A percentile compares a stretch with the other conserved stretches of the same genome.
phyloP scores from a whole-genome alignment of 306 rosid species.

The Trifolium fragiferum region DNA sequence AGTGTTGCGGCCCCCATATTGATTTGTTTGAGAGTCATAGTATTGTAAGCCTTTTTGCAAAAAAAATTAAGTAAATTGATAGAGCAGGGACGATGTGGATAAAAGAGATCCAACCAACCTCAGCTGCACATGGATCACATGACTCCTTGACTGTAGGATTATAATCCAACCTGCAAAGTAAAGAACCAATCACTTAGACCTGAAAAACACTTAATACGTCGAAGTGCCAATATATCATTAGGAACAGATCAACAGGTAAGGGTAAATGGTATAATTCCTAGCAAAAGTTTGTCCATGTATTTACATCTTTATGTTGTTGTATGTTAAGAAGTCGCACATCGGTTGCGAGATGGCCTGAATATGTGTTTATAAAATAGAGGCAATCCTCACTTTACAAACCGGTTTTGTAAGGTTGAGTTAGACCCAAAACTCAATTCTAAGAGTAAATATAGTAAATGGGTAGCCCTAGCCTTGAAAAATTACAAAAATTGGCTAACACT shows the following conservation, averaged over 20 bases:
- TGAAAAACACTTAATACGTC: background rate
- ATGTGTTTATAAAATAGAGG: too few species aligned
- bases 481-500: background rate
- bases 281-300: slow-evolving; percentile 18
- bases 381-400: too few species aligned
- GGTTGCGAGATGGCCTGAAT: too few species aligned
- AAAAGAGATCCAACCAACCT: slow-evolving; percentile 55
- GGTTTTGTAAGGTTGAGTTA: too few species aligned
- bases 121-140: slow-evolving; percentile 35
- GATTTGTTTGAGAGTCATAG: slow-evolving; percentile 19
- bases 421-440: too few species aligned
- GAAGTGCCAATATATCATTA: slow-evolving; percentile 14
- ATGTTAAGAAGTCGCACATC: too few species aligned
- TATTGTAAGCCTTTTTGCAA: slow-evolving; percentile 8
- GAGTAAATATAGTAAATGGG: slow-evolving; percentile 17
- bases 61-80: background rate
- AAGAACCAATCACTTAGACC: slow-evolving; percentile 39
- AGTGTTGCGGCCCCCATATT: slow-evolving; percentile 9
- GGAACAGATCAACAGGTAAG: slow-evolving; percentile 25
- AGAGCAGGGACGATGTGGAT: slow-evolving; percentile 1
- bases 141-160: slow-evolving; percentile 47
- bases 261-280: slow-evolving; percentile 10
- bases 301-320: slow-evolving; percentile 22
- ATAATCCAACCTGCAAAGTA: slow-evolving; percentile 59
- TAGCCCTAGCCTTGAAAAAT: background rate